Conservation (phyloP, 2,329 filamentous ascomycete species). For the Amauroascus niger region DNA sequence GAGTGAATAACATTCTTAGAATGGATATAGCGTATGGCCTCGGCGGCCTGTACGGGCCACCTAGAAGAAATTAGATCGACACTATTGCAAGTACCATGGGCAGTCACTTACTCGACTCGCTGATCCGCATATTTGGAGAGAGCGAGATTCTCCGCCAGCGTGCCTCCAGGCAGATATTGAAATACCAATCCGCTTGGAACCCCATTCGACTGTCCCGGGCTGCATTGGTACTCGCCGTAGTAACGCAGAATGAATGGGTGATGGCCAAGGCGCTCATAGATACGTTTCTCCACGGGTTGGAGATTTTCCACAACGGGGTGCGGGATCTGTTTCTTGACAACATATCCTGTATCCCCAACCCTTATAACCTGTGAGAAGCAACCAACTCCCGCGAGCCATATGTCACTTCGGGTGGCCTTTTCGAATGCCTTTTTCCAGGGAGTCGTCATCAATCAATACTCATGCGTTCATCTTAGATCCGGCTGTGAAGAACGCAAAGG, state of each 20-base stretch:
- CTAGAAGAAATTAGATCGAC: conserved; percentile 1
- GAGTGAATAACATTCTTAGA: conserved; percentile 9
- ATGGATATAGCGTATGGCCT: conserved; percentile 13
- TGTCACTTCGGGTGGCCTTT: not conserved
- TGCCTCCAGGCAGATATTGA: conserved; percentile 6
- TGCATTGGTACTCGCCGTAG: conserved; percentile 9
- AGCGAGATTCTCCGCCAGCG: conserved; percentile 6
- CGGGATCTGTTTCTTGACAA: conserved; percentile 3
- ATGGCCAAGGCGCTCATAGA: conserved; percentile 11
- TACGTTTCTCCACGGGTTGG: conserved; percentile 8
- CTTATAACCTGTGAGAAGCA: conserved; percentile 10
- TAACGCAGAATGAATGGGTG: conserved; percentile 10
- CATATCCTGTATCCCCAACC: conserved; percentile 4
- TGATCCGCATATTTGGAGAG: conserved; percentile 3
- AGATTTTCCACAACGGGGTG: conserved; percentile 5
- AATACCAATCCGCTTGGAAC: conserved; percentile 10
- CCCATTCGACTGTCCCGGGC: not conserved
- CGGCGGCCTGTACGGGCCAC: conserved; percentile 10
- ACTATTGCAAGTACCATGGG: not conserved
- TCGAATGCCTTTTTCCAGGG: conserved; percentile 7
- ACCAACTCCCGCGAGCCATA: conserved; percentile 10
- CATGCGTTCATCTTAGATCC: too few relatives aligned
- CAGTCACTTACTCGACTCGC: conserved; percentile 1
- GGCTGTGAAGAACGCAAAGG: too few relatives aligned
- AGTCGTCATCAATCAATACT: too few relatives aligned